These are phyloP conservation scores for Arxiozyma telluris DNA, from an alignment of 1,139 yeast species.

Conservation along the genomic window DNA sequence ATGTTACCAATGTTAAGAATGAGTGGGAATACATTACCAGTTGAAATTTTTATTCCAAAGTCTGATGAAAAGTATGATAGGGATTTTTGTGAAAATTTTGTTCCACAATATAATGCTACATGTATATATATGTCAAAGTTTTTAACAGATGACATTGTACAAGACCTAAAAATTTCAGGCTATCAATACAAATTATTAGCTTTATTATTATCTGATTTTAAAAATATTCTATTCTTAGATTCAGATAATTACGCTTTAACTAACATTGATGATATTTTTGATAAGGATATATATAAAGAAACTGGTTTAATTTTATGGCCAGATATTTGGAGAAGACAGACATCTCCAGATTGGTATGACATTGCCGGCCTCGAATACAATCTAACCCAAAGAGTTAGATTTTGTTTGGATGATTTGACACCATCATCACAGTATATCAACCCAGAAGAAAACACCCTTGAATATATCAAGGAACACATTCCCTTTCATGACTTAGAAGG, in stretches of 20 bases:
- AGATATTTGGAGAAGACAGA: constrained; percentile 59
- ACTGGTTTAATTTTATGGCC: constrained; percentile 53
- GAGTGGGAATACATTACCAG: constrained; percentile 47
- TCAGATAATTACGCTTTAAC: constrained; percentile 57
- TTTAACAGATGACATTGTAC: background rate
- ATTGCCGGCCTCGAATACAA: constrained; percentile 40
- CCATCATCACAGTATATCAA: constrained; percentile 18
- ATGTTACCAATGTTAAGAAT: constrained; percentile 48
- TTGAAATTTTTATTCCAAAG: constrained; percentile 52
- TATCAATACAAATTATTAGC: constrained; percentile 60
- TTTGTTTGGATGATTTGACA: constrained; percentile 19
- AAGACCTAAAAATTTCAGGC: constrained; percentile 27
- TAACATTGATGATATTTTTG: constrained; percentile 45
- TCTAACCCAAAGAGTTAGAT: constrained; percentile 19
- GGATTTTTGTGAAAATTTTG: constrained; percentile 42
- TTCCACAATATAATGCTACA: constrained; percentile 45
- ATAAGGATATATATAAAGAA: constrained; percentile 29
- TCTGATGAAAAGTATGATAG: constrained; percentile 39
- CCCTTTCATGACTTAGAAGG: constrained; percentile 48
- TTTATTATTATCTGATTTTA: constrained; percentile 48
- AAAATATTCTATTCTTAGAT: constrained; percentile 52
- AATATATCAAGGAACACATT: constrained; percentile 7
- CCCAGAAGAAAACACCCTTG: background rate
- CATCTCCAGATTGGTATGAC: constrained; percentile 50
- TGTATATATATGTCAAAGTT: constrained; percentile 35